Conservation (phyloP, 2,329 filamentous ascomycete genomes). For the Curvularia eragrostidis region DNA sequence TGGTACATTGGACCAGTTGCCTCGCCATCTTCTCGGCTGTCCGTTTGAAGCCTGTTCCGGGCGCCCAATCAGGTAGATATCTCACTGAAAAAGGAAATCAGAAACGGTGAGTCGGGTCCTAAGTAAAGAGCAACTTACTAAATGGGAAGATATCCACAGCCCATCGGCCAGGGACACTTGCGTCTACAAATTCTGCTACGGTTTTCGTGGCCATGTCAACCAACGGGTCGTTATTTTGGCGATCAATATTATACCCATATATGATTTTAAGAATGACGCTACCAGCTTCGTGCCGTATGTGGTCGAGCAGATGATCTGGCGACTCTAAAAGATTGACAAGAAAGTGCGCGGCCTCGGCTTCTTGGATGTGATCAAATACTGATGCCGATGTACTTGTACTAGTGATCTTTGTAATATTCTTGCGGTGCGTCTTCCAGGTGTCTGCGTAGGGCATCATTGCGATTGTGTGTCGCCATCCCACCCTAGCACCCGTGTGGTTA, state of each 20-base stretch:
- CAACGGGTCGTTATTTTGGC: constrained; percentile 52
- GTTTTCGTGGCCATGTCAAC: constrained; percentile 52
- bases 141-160: constrained; percentile 57
- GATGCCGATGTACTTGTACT: constrained; percentile 25
- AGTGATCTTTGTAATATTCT: constrained; percentile 34
- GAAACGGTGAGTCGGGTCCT: neutral
- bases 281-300: constrained; percentile 37
- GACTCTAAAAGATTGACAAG: constrained; percentile 28
- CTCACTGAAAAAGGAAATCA: constrained; percentile 28
- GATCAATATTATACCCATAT: constrained; percentile 55
- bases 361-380: constrained; percentile 30
- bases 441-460: constrained; percentile 26
- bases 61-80: constrained; percentile 56
- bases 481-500: neutral
- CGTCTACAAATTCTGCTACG: constrained; percentile 52
- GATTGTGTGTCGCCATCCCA: constrained; percentile 30
- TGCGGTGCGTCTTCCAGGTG: constrained; percentile 30
- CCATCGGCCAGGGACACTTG: constrained; percentile 54
- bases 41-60: constrained; percentile 46
- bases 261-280: constrained; percentile 37
- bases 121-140: constrained; percentile 30
- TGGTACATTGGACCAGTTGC: constrained; percentile 38
- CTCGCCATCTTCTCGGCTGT: constrained; percentile 29
- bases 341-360: constrained; percentile 32
- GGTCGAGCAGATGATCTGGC: constrained; percentile 29